A percentile compares a stretch with the other conserved stretches of the same genome.
Evolutionary conservation across 1,284 basidiomycete species (phyloP).

Genomic region (Pyrrhoderma noxium): DNA sequence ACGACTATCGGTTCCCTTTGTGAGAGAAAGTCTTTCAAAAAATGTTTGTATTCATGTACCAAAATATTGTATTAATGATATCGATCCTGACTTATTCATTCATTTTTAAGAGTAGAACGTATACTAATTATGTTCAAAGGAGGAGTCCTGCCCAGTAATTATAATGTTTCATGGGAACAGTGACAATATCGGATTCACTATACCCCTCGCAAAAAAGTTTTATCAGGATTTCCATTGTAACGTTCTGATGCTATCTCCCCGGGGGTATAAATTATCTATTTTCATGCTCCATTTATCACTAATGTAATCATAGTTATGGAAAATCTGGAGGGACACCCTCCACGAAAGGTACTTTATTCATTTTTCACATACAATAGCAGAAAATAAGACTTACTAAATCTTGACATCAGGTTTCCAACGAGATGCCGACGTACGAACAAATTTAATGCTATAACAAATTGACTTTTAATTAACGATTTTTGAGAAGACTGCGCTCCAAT

Average conservation of each 20-base stretch:
- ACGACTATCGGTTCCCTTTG: not conserved
- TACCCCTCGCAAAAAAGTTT: conserved; percentile 49
- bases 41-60: not conserved
- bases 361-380: not conserved
- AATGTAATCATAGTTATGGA: conserved; percentile 31
- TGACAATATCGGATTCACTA: conserved; percentile 37
- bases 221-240: conserved; percentile 36
- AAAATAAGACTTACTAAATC: not conserved
- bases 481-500: conserved; percentile 33
- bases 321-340: conserved; percentile 37
- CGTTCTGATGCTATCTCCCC: conserved; percentile 41
- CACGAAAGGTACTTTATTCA: conserved; percentile 35
- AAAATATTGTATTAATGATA: conserved; percentile 1
- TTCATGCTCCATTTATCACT: not conserved
- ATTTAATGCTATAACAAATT: not conserved
- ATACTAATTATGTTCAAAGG: not conserved
- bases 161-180: conserved; percentile 45
- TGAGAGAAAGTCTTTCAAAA: too few relatives aligned
- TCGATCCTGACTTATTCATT: not conserved
- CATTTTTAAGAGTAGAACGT: not conserved
- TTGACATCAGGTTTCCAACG: conserved; percentile 29
- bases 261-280: conserved; percentile 27
- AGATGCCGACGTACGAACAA: conserved; percentile 33
- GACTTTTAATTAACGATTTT: not conserved
- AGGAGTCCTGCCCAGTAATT: conserved; percentile 33